A percentile compares a stretch with the other conserved stretches of the same genome.
phyloP scores from a whole-genome alignment of 83 land plant species.

The Diphasiastrum complanatum region DNA sequence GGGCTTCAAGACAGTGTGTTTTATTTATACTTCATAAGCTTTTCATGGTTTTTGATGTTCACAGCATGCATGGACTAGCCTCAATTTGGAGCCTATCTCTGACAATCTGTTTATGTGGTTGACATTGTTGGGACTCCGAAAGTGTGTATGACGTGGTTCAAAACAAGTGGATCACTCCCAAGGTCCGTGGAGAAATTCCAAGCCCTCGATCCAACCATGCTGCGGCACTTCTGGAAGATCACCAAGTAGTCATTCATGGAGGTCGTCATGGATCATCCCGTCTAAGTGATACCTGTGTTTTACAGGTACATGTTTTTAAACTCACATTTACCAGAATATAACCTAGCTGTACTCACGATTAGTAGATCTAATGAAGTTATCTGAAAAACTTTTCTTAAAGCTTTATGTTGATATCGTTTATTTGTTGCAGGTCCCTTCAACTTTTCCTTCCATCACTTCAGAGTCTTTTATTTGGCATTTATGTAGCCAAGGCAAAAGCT shows the following conservation, averaged over 20 bases:
- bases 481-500: not conserved
- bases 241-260: slow-evolving; percentile 32
- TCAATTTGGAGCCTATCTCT: not conserved
- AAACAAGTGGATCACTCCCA: slow-evolving; percentile 30
- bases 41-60: not conserved
- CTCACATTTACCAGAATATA: no score
- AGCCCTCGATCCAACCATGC: slow-evolving; percentile 45
- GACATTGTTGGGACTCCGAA: not conserved
- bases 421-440: slow-evolving; percentile 19
- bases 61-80: not conserved
- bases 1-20: not conserved
- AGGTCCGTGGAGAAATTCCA: slow-evolving; percentile 30
- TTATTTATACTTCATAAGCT: not conserved
- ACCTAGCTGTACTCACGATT: no score
- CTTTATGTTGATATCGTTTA: no score
- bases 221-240: slow-evolving; percentile 24
- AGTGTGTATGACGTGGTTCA: slow-evolving; percentile 27
- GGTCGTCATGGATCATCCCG: slow-evolving; percentile 41
- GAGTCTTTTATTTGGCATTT: slow-evolving; percentile 17
- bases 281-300: slow-evolving; percentile 23
- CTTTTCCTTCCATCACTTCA: not conserved
- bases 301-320: slow-evolving; percentile 35
- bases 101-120: not conserved
- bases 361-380: no score
- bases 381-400: no score